Percentiles rank a stretch among this genome's conserved stretches.
Conservation (phyloP, 2,329 filamentous ascomycete species). For the Arachnomyces sp. region DNA sequence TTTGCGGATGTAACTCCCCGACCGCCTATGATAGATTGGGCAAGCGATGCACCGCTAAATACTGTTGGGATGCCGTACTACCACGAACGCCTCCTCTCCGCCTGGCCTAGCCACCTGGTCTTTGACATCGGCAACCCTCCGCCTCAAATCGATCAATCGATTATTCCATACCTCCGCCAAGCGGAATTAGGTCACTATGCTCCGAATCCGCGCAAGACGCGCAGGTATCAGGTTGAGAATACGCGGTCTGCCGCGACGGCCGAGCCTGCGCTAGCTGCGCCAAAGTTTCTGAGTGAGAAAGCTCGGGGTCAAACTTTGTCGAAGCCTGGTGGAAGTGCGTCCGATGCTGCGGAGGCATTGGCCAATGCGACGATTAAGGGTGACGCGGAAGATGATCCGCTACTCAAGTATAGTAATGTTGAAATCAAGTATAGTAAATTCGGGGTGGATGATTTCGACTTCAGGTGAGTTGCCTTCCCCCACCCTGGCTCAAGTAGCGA, state of each 20-base stretch:
- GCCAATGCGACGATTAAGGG: slow-evolving; percentile 61
- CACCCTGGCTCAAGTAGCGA: background rate
- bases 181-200: slow-evolving; percentile 72
- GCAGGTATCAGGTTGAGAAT: slow-evolving; percentile 75
- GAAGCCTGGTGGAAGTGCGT: slow-evolving; percentile 30
- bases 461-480: slow-evolving; percentile 62
- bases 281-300: slow-evolving; percentile 93
- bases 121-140: slow-evolving; percentile 82
- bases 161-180: slow-evolving; percentile 59
- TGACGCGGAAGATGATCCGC: slow-evolving; percentile 70
- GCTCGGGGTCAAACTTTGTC: slow-evolving; percentile 54
- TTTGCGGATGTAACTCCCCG: slow-evolving; percentile 62
- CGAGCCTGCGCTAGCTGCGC: slow-evolving; percentile 58
- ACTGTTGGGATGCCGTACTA: slow-evolving; percentile 90
- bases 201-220: slow-evolving; percentile 62
- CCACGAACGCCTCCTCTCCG: slow-evolving; percentile 74
- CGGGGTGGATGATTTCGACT: slow-evolving; percentile 98
- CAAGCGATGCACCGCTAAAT: slow-evolving; percentile 68
- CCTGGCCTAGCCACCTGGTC: slow-evolving; percentile 76
- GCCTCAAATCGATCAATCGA: slow-evolving; percentile 60
- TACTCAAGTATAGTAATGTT: slow-evolving; percentile 82
- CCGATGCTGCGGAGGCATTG: slow-evolving; percentile 56
- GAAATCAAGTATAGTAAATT: slow-evolving; percentile 99
- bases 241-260: slow-evolving; percentile 57
- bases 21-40: slow-evolving; percentile 59